These are phyloP conservation scores for Xylariomycetidae sp. DNA, from an alignment of 2,329 filamentous ascomycete genomes.

Conservation along the genomic window DNA sequence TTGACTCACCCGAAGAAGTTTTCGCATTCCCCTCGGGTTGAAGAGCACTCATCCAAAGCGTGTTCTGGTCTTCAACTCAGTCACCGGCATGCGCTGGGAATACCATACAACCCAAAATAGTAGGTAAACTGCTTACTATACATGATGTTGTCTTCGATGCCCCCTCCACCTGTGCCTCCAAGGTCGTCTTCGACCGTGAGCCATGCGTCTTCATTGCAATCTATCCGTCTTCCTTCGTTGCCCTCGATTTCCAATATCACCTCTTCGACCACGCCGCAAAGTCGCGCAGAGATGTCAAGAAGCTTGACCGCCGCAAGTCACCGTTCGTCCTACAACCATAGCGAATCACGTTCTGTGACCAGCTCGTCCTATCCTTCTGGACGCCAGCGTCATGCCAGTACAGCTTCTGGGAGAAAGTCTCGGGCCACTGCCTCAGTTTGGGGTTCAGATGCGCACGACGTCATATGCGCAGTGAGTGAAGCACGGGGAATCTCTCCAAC, in stretches of 20 bases:
- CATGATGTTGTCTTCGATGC: too few relatives aligned
- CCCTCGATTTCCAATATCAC: too few relatives aligned
- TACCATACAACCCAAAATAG: too few relatives aligned
- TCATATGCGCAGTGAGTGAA: conserved; percentile 85
- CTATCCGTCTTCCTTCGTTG: neutral
- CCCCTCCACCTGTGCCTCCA: neutral
- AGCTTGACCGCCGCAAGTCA: conserved; percentile 1
- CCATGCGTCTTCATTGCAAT: neutral
- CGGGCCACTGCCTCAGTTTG: conserved; percentile 36
- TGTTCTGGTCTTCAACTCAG: too few relatives aligned
- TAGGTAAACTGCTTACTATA: too few relatives aligned
- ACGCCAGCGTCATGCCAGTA: conserved; percentile 26
- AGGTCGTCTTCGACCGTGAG: neutral
- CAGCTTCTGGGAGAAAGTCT: conserved; percentile 39
- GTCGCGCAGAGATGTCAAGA: too few relatives aligned
- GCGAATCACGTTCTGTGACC: conserved; percentile 18
- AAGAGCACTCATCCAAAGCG: too few relatives aligned
- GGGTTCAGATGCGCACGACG: conserved; percentile 53
- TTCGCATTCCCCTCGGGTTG: too few relatives aligned
- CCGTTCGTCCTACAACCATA: conserved; percentile 20
- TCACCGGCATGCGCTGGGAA: too few relatives aligned
- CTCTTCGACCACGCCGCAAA: neutral
- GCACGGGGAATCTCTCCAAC: conserved; percentile 80
- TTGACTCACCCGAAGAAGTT: too few relatives aligned
- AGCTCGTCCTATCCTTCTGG: conserved; percentile 19